A percentile compares a stretch with the other conserved stretches of the same genome.
Evolutionary conservation across 371 early-diverging fungal species (phyloP).

Genomic region (Rozella allomycis): DNA sequence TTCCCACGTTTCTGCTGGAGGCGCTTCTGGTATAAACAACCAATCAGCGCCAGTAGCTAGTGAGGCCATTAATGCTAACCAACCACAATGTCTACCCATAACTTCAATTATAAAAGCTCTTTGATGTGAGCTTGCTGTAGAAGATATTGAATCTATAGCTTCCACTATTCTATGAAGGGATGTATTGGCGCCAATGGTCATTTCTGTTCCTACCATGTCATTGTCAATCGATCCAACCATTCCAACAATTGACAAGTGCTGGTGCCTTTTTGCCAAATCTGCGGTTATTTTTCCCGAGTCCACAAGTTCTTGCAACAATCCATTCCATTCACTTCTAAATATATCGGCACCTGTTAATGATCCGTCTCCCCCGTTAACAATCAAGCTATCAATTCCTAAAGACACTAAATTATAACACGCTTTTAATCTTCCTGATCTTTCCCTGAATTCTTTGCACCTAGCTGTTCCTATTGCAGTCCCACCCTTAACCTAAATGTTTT

Average conservation of each 20-base stretch:
- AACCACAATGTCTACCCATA: constrained; percentile 99
- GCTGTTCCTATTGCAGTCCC: constrained; percentile 97
- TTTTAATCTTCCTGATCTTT: constrained; percentile 61
- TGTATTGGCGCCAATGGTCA: constrained; percentile 86
- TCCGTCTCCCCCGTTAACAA: constrained; percentile 98
- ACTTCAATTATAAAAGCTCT: constrained; percentile 98
- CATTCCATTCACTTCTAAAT: constrained; percentile 79
- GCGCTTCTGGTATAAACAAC: constrained; percentile 92
- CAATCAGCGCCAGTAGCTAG: constrained; percentile 89
- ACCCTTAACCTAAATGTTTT: constrained; percentile 29
- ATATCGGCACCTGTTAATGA: constrained; percentile 88
- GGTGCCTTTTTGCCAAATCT: constrained; percentile 32
- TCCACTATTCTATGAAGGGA: constrained; percentile 95
- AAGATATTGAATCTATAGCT: constrained; percentile 73
- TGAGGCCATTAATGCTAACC: constrained; percentile 94
- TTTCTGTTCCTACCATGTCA: constrained; percentile 83
- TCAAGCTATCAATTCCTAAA: constrained; percentile 78
- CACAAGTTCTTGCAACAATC: constrained; percentile 51
- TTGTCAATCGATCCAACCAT: constrained; percentile 64
- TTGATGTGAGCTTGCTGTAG: constrained; percentile 91
- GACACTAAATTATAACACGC: constrained; percentile 71
- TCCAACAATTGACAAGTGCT: constrained; percentile 73
- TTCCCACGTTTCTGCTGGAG: constrained; percentile 76
- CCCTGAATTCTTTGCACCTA: constrained; percentile 66
- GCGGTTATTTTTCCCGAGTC: constrained; percentile 22